Conservation (phyloP, 1,284 basidiomycete genomes). For the Puccinia novopanici region DNA sequence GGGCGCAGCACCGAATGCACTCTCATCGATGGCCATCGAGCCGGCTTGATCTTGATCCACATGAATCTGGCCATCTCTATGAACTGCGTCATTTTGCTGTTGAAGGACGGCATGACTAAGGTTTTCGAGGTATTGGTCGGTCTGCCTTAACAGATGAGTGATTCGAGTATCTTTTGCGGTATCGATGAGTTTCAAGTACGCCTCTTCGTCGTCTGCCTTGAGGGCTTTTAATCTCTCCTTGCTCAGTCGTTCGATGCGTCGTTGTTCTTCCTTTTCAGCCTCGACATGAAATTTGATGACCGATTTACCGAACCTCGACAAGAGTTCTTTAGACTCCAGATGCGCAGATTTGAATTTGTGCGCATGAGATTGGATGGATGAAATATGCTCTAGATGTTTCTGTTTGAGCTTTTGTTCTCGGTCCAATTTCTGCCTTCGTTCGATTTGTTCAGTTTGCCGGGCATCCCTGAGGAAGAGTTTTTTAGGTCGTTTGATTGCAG, state of each 20-base stretch:
- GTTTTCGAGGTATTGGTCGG: constrained; percentile 90
- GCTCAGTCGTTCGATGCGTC: constrained; percentile 85
- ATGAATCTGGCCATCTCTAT: constrained; percentile 56
- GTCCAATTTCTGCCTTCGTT: constrained; percentile 87
- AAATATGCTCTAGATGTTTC: constrained; percentile 92
- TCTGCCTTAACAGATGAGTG: constrained; percentile 91
- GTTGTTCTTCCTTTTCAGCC: constrained; percentile 62
- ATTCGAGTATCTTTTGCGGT: constrained; percentile 99
- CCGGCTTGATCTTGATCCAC: constrained; percentile 7
- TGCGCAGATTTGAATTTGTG: constrained; percentile 70
- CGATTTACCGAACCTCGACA: constrained; percentile 59
- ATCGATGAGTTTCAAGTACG: constrained; percentile 98
- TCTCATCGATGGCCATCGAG: constrained; percentile 55
- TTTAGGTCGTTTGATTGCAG: constrained; percentile 83
- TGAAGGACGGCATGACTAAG: constrained; percentile 90
- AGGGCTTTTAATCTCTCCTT: constrained; percentile 98
- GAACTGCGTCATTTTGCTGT: constrained; percentile 81
- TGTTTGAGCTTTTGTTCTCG: constrained; percentile 91
- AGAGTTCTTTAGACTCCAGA: constrained; percentile 60
- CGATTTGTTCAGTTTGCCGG: constrained; percentile 82
- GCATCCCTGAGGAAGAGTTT: constrained; percentile 88
- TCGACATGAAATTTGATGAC: constrained; percentile 62
- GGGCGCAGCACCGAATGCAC: constrained; percentile 56
- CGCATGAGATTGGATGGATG: constrained; percentile 83
- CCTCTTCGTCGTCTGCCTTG: constrained; percentile 97